A percentile compares a stretch with the other conserved stretches of the same genome.
These are phyloP conservation scores for Coemansia sp. DNA, from an alignment of 192 early-diverging fungal species.

Conservation along the genomic window DNA sequence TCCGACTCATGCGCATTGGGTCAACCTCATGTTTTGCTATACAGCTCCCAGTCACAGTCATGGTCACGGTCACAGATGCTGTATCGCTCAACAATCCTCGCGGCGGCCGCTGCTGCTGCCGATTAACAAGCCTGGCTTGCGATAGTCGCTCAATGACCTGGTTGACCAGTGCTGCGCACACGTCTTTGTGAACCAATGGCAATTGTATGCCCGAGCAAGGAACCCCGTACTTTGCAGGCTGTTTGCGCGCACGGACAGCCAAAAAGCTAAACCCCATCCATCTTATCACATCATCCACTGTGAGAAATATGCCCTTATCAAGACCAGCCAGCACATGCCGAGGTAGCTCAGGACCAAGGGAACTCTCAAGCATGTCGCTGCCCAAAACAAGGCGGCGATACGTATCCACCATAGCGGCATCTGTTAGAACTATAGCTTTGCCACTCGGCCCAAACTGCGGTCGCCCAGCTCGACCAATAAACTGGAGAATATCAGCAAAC, in stretches of 20 bases:
- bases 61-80: neutral
- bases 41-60: constrained; percentile 12
- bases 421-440: constrained; percentile 64
- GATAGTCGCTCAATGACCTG: constrained; percentile 1
- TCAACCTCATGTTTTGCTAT: constrained; percentile 31
- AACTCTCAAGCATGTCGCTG: constrained; percentile 63
- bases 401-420: constrained; percentile 20
- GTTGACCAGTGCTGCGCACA: neutral
- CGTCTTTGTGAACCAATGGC: neutral
- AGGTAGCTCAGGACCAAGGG: constrained; percentile 56
- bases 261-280: constrained; percentile 42
- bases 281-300: constrained; percentile 13
- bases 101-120: too few relatives aligned
- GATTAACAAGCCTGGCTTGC: neutral
- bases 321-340: constrained; percentile 41
- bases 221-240: too few relatives aligned
- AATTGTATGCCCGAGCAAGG: too few relatives aligned
- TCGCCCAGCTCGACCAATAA: constrained; percentile 72
- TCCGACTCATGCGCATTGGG: constrained; percentile 16
- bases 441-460: constrained; percentile 70
- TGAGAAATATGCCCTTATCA: constrained; percentile 25
- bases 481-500: constrained; percentile 65
- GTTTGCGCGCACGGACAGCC: constrained; percentile 12
- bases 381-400: constrained; percentile 61
- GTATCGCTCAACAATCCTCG: neutral